phyloP scores from a whole-genome alignment of 2,329 filamentous ascomycete genomes.

The Neopestalotiopsis clavispora region DNA sequence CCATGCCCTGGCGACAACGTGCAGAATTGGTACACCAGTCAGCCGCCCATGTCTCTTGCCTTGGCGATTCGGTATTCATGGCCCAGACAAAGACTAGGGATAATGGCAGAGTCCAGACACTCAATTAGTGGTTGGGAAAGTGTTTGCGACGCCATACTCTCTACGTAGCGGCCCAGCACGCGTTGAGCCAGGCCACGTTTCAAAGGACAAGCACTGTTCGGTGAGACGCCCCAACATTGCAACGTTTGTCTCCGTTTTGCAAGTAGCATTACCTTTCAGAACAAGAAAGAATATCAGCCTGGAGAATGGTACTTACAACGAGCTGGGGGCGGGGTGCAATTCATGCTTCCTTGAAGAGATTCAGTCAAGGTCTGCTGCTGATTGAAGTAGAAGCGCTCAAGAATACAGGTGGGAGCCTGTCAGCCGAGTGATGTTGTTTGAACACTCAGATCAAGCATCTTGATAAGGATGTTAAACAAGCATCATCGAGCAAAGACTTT shows the following conservation, averaged over 20 bases:
- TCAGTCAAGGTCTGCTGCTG: background rate
- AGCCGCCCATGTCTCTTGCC: background rate
- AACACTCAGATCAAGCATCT: background rate
- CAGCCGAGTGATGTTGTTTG: background rate
- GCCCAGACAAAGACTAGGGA: background rate
- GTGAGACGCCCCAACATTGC: background rate
- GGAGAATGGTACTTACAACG: background rate
- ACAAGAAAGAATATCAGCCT: background rate
- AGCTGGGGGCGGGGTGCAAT: background rate
- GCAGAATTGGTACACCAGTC: background rate
- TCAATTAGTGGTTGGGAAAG: background rate
- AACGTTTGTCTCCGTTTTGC: background rate
- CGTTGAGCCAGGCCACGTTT: background rate
- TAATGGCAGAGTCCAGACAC: background rate
- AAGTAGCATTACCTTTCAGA: background rate
- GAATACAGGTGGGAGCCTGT: background rate
- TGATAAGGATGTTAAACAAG: background rate
- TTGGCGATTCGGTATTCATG: background rate
- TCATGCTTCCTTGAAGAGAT: background rate
- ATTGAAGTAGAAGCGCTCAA: background rate
- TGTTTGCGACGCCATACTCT: background rate
- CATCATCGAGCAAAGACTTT: background rate
- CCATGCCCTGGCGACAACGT: background rate
- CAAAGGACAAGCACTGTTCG: background rate
- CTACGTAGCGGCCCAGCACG: background rate